phyloP scores from a whole-genome alignment of 1,284 basidiomycete species.

The Uromyces viciae-fabae region DNA sequence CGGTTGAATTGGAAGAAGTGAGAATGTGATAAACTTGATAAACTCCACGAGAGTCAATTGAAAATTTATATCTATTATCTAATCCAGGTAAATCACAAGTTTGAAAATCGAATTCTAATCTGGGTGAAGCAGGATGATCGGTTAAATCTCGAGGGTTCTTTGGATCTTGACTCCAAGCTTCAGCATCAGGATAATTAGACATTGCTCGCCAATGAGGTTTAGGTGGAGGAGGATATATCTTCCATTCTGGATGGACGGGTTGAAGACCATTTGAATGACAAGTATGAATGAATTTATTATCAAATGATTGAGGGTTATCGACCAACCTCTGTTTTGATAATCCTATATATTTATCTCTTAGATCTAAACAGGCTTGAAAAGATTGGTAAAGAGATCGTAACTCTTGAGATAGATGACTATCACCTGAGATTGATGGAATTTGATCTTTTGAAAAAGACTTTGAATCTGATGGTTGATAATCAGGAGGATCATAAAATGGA shows the following conservation, averaged over 20 bases:
- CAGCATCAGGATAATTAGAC: slow-evolving; percentile 49
- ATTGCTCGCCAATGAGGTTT: slow-evolving; percentile 78
- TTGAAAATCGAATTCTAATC: slow-evolving; percentile 62
- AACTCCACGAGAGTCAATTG: slow-evolving; percentile 78
- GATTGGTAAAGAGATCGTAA: slow-evolving; percentile 55
- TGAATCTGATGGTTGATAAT: neutral
- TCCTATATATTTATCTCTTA: slow-evolving; percentile 87
- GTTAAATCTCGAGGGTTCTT: slow-evolving; percentile 42
- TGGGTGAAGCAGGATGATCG: slow-evolving; percentile 33
- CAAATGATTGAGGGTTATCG: slow-evolving; percentile 85
- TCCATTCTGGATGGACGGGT: slow-evolving; percentile 62
- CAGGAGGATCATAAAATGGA: slow-evolving; percentile 6
- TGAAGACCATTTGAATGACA: slow-evolving; percentile 60
- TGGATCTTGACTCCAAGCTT: slow-evolving; percentile 13
- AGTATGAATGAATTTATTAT: slow-evolving; percentile 62
- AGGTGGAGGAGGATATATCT: slow-evolving; percentile 81
- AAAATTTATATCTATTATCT: slow-evolving; percentile 62
- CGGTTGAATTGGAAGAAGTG: slow-evolving; percentile 45
- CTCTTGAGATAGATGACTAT: slow-evolving; percentile 49
- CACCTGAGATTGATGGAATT: neutral
- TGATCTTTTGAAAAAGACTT: slow-evolving; percentile 1
- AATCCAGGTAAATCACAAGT: slow-evolving; percentile 68
- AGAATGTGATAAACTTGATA: slow-evolving; percentile 68
- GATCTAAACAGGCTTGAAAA: slow-evolving; percentile 73
- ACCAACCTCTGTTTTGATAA: slow-evolving; percentile 74